phyloP scores from a whole-genome alignment of 2,329 filamentous ascomycete genomes.

The Ciborinia camelliae region DNA sequence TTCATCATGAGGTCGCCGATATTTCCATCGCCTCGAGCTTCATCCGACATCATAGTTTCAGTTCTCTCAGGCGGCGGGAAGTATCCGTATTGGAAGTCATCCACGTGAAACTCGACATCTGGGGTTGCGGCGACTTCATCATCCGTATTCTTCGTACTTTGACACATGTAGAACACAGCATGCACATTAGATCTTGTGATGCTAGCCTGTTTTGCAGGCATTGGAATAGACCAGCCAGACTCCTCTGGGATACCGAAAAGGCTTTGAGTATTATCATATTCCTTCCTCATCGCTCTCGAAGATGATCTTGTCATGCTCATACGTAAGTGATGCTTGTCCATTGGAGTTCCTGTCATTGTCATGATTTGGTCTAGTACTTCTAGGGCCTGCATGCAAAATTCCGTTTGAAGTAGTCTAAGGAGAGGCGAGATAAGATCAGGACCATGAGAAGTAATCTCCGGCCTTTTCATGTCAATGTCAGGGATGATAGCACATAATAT shows the following conservation, averaged over 20 bases:
- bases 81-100: slow-evolving; percentile 67
- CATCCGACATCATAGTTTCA: slow-evolving; percentile 89
- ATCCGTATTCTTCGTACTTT: slow-evolving; percentile 57
- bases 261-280: slow-evolving; percentile 91
- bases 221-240: slow-evolving; percentile 92
- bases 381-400: slow-evolving; percentile 88
- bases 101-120: slow-evolving; percentile 85
- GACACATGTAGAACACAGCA: slow-evolving; percentile 92
- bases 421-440: slow-evolving; percentile 94
- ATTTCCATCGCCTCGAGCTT: slow-evolving; percentile 60
- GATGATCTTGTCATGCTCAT: slow-evolving; percentile 97
- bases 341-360: slow-evolving; percentile 84
- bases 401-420: slow-evolving; percentile 82
- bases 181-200: slow-evolving; percentile 89
- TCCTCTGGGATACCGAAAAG: slow-evolving; percentile 95
- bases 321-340: slow-evolving; percentile 89
- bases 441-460: slow-evolving; percentile 84
- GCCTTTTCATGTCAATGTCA: slow-evolving; percentile 87
- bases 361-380: slow-evolving; percentile 93
- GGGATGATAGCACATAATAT: slow-evolving; percentile 82
- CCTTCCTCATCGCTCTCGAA: slow-evolving; percentile 81
- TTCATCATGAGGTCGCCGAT: slow-evolving; percentile 81
- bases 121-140: slow-evolving; percentile 67
- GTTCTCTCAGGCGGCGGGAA: slow-evolving; percentile 65
- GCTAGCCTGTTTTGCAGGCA: slow-evolving; percentile 85